These are phyloP conservation scores for Daldinia eschscholtzii DNA, from an alignment of 2,329 filamentous ascomycete species.

Conservation along the genomic window DNA sequence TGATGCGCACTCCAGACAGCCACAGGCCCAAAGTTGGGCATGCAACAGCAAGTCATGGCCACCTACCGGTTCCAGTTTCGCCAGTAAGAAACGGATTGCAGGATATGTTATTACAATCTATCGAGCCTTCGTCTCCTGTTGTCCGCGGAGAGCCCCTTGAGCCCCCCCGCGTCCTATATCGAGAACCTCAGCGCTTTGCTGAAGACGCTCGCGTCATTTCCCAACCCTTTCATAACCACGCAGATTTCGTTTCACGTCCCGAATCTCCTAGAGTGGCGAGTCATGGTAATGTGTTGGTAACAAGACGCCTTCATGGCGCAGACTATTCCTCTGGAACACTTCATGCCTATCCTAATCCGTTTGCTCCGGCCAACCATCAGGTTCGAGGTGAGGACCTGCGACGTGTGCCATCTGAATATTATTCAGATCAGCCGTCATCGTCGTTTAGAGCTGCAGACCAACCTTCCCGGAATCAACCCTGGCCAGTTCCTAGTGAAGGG, in stretches of 20 bases:
- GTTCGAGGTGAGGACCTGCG: conserved; percentile 39
- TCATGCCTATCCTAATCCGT: conserved; percentile 38
- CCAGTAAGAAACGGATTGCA: conserved; percentile 49
- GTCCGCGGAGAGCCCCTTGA: conserved; percentile 28
- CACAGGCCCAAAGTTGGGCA: conserved; percentile 53
- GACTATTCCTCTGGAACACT: conserved; percentile 44
- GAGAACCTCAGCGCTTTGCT: conserved; percentile 41
- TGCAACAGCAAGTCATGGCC: conserved; percentile 27
- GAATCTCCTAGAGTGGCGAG: conserved; percentile 40
- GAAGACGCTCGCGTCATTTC: conserved; percentile 45
- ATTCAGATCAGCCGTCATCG: conserved; percentile 31
- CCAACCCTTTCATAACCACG: conserved; percentile 42
- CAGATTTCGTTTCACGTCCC: conserved; percentile 33
- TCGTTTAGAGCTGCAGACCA: conserved; percentile 19
- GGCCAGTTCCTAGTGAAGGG: conserved; percentile 37
- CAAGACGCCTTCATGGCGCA: conserved; percentile 45
- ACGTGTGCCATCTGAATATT: conserved; percentile 36
- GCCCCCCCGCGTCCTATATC: conserved; percentile 34
- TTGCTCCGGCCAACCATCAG: conserved; percentile 44
- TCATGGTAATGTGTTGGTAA: conserved; percentile 41
- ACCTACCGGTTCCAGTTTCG: conserved; percentile 43
- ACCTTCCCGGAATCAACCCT: conserved; percentile 32
- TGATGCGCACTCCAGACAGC: conserved; percentile 45
- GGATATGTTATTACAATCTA: conserved; percentile 52
- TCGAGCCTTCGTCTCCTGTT: conserved; percentile 51